phyloP scores from a whole-genome alignment of 1,284 basidiomycete species.

The Puccinia coronata region DNA sequence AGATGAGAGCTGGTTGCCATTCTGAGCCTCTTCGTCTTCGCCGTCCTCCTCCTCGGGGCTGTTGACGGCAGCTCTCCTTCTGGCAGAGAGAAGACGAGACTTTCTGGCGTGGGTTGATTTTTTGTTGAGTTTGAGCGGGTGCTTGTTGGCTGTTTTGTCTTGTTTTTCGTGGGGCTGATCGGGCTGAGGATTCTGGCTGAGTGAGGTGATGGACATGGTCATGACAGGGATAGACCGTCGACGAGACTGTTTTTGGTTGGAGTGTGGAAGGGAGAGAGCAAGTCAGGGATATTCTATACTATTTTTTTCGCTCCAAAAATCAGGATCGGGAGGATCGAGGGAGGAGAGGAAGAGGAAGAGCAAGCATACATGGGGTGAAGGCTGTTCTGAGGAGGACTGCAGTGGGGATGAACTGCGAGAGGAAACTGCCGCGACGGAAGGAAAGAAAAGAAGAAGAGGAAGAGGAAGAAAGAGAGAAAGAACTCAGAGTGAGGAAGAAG shows the following conservation, averaged over 20 bases:
- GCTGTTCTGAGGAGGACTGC: background rate
- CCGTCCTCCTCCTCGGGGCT: background rate
- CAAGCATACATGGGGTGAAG: background rate
- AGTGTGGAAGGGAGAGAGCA: background rate
- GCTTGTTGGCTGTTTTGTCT: background rate
- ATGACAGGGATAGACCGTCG: background rate
- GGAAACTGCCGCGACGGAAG: background rate
- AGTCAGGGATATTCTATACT: background rate
- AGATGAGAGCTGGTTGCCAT: background rate
- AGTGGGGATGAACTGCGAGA: background rate
- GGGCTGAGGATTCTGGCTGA: background rate
- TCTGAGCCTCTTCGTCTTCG: background rate
- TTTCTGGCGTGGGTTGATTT: background rate
- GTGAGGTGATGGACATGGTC: slow-evolving; percentile 23
- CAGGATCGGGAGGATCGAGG: background rate
- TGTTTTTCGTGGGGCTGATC: background rate
- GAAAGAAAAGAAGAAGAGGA: background rate
- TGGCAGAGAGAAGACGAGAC: background rate
- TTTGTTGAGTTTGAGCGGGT: slow-evolving; percentile 9
- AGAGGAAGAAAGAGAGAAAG: too few relatives aligned
- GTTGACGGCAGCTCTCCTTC: background rate
- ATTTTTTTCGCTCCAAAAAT: background rate
- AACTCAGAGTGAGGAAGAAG: too few relatives aligned
- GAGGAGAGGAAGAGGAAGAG: background rate
- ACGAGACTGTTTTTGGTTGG: background rate